These are phyloP conservation scores for Cercospora sp. DNA, from an alignment of 2,329 filamentous ascomycete species.

Conservation along the genomic window DNA sequence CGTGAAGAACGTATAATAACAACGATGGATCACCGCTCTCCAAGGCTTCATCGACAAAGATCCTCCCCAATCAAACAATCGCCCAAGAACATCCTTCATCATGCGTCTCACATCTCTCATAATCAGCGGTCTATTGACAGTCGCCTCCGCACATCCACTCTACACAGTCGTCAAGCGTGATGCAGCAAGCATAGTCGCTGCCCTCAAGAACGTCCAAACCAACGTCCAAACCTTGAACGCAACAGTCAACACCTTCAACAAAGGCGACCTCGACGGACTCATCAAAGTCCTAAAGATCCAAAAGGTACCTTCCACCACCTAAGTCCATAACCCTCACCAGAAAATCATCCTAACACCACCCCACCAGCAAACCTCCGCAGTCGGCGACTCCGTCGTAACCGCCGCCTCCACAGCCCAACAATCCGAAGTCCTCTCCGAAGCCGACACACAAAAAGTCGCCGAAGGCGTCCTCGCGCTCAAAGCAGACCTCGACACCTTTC, in stretches of 20 bases:
- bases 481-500: constrained; percentile 17
- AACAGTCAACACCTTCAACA: constrained; percentile 22
- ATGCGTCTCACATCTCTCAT: constrained; percentile 13
- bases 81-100: not conserved
- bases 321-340: not conserved
- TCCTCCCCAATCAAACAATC: not conserved
- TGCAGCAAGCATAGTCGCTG: constrained; percentile 17
- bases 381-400: constrained; percentile 17
- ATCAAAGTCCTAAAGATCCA: constrained; percentile 24
- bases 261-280: constrained; percentile 18
- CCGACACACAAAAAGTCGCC: constrained; percentile 20
- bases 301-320: not conserved
- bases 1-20: not conserved
- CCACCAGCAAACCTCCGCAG: constrained; percentile 12
- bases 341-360: not conserved
- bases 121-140: constrained; percentile 15
- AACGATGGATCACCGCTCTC: not conserved
- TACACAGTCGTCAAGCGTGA: constrained; percentile 21
- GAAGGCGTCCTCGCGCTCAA: constrained; percentile 20
- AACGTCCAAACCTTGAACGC: constrained; percentile 22
- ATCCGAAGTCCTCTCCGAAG: constrained; percentile 11
- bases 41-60: not conserved
- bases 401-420: constrained; percentile 16
- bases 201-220: constrained; percentile 20
- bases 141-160: constrained; percentile 14